Conservation (phyloP, 345 rosid genomes). For the Passiflora organensis region DNA sequence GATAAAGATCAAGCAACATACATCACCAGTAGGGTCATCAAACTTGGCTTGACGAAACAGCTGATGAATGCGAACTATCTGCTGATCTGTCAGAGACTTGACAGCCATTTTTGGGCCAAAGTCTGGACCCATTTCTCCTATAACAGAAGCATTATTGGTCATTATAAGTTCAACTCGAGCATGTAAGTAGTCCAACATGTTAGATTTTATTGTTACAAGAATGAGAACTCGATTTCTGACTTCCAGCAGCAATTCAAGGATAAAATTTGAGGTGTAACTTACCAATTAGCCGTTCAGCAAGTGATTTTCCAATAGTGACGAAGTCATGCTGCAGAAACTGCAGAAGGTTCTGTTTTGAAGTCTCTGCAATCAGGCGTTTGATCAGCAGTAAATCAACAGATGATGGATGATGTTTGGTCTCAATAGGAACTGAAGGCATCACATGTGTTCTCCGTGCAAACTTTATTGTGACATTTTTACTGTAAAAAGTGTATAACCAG, state of each 20-base stretch:
- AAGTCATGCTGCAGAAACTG: constrained; percentile 97
- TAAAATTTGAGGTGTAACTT: neutral
- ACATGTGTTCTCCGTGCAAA: constrained; percentile 90
- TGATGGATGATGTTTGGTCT: constrained; percentile 97
- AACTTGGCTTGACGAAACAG: constrained; percentile 98
- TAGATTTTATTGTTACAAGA: neutral
- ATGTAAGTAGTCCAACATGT: too few species aligned
- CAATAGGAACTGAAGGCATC: constrained; percentile 90
- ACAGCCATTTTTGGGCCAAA: constrained; percentile 75
- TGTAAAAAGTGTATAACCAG: constrained; percentile 22
- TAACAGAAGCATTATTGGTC: too few species aligned
- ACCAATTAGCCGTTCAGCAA: constrained; percentile 84
- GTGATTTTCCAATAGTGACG: constrained; percentile 74
- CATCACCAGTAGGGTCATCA: constrained; percentile 94
- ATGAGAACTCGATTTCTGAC: neutral
- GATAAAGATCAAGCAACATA: constrained; percentile 36
- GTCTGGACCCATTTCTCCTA: constrained; percentile 96
- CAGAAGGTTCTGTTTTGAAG: constrained; percentile 72
- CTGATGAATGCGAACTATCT: constrained; percentile 94
- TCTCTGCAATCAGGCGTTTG: constrained; percentile 84
- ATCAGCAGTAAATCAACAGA: constrained; percentile 90
- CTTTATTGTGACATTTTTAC: constrained; percentile 76
- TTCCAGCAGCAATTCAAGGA: neutral
- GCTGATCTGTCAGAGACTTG: constrained; percentile 78
- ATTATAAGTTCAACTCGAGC: too few species aligned